phyloP scores from a whole-genome alignment of 768 basidiomycete species.

The Neoboletus brunneissimus region DNA sequence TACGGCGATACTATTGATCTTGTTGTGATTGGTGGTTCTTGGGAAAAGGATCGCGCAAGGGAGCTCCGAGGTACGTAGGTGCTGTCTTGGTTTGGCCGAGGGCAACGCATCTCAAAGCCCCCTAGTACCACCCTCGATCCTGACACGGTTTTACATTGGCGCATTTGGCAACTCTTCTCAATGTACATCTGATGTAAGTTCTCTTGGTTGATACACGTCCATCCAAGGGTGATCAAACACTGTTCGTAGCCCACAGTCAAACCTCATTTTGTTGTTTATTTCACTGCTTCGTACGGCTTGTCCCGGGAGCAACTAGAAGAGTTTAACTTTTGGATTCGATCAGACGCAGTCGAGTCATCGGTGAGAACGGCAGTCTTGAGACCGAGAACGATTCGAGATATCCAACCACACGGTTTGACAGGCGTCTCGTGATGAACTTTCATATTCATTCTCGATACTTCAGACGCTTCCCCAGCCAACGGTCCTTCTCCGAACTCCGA shows the following conservation, averaged over 20 bases:
- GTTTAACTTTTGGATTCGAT: slow-evolving; percentile 59
- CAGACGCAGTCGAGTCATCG: slow-evolving; percentile 26
- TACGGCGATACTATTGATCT: slow-evolving; percentile 82
- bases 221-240: neutral
- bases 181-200: slow-evolving; percentile 39
- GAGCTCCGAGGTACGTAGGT: slow-evolving; percentile 70
- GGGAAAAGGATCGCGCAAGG: slow-evolving; percentile 77
- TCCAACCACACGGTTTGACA: neutral
- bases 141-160: slow-evolving; percentile 82
- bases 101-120: neutral
- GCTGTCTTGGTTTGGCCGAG: neutral
- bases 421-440: slow-evolving; percentile 30
- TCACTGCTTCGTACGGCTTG: slow-evolving; percentile 75
- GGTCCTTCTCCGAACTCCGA: slow-evolving; percentile 55
- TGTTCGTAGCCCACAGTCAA: slow-evolving; percentile 36
- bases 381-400: neutral
- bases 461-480: slow-evolving; percentile 49
- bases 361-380: slow-evolving; percentile 7
- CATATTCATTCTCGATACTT: slow-evolving; percentile 55
- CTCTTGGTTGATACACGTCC: neutral
- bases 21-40: slow-evolving; percentile 70
- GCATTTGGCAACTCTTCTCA: slow-evolving; percentile 51
- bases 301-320: slow-evolving; percentile 65
- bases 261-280: slow-evolving; percentile 72
- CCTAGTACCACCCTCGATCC: slow-evolving; percentile 64